Evolutionary conservation across 2,329 filamentous ascomycete genomes (phyloP).

Genomic region (Ophiostoma novo-ulmi): DNA sequence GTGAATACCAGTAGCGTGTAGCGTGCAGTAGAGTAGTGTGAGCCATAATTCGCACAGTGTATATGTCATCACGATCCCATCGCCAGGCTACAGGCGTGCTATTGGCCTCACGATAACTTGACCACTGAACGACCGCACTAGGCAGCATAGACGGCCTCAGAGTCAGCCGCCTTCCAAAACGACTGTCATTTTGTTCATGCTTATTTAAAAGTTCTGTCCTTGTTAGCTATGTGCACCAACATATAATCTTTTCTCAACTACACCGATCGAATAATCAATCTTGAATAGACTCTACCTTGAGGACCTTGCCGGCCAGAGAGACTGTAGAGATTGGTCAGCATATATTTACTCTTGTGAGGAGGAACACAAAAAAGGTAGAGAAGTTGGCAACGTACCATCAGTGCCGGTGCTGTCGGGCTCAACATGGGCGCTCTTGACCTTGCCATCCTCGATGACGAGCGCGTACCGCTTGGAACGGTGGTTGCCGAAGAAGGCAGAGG

Average conservation of each 20-base stretch:
- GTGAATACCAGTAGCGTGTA: background rate
- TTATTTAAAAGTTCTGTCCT: background rate
- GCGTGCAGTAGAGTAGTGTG: background rate
- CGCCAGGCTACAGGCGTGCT: background rate
- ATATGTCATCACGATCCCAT: background rate
- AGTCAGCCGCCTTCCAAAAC: background rate
- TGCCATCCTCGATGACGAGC: constrained; percentile 75
- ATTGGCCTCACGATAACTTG: background rate
- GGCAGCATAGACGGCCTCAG: background rate
- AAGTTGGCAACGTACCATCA: constrained; percentile 35
- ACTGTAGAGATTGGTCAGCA: constrained; percentile 34
- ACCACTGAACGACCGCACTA: background rate
- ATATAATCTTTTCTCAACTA: background rate
- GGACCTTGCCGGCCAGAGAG: constrained; percentile 48
- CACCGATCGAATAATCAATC: too few species aligned
- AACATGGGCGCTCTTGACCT: constrained; percentile 73
- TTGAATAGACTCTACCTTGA: constrained; percentile 28
- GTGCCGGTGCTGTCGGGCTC: constrained; percentile 87
- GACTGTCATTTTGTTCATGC: background rate
- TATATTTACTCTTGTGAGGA: background rate
- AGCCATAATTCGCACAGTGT: background rate
- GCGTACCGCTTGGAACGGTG: constrained; percentile 83
- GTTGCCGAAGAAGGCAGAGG: constrained; percentile 71
- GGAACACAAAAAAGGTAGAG: background rate
- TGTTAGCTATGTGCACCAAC: background rate